Evolutionary conservation across 2,329 filamentous ascomycete species (phyloP), one percentile per base, ranked within the genome.

Genomic region (Iodosphaeria phyllophila): DNA sequence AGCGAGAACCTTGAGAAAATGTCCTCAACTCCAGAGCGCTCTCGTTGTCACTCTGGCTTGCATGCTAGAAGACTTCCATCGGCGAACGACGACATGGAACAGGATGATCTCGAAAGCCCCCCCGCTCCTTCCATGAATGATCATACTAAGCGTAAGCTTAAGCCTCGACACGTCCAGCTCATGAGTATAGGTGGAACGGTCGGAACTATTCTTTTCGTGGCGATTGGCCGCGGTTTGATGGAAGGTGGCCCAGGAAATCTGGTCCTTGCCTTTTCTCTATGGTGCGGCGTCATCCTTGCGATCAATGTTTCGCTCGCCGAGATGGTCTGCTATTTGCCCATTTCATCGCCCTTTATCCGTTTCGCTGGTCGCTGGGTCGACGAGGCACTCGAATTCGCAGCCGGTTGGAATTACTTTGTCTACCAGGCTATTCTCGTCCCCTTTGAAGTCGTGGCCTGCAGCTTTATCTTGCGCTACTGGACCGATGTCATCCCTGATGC

Each of bases 341-440:
- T 83, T 27, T 78, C 74, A 0, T 79, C 74, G 20, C 74, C 75
- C 0, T 83, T 84, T 44, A 76, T 83, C 40, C 69, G 73, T 14
- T 79, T 83, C 38, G 76, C 76, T 4, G 74, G 74, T 9, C 64
- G 73, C 23, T 82, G 69, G 35, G 74, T 82, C 16, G 75, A 82
- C 35, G 73, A 79, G 34, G 72, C 74, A 3, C 75, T 82, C 30
- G 74, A 74, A 1, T 73, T 78, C 28, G 72, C 72, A 5, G 64
- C 70, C 2, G 74, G 74, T 5, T 79, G 73, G 64, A 78, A 79
- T 43, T 78, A 76, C 36, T 77, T 77, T 51, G 44, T 76, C 21
- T 75, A 75, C 32, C 67, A 77, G 41, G 73, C 73, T 2, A 60
- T 61, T 3, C 50, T 76, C 3, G 68, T 77, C 4, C 71, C 72